Percentiles rank a stretch among this genome's conserved stretches.
Evolutionary conservation across 805 yeast species (phyloP).

Genomic region (Candida incommunis): DNA sequence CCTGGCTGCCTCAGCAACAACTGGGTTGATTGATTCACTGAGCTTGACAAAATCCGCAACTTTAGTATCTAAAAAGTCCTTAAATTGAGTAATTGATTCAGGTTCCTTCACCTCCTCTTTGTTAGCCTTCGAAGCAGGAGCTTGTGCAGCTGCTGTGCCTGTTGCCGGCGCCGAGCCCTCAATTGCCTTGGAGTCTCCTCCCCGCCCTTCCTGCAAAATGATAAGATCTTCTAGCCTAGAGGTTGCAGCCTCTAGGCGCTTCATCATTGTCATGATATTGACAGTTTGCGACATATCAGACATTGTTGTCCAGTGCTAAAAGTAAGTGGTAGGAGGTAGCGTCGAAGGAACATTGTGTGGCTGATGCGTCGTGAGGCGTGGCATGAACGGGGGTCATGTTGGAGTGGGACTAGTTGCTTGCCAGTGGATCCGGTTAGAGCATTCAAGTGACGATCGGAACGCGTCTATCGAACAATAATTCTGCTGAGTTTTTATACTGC

Average conservation of each 20-base stretch:
- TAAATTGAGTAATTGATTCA: neutral
- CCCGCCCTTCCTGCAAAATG: conserved; percentile 20
- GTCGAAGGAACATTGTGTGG: too few relatives aligned
- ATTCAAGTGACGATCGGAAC: too few relatives aligned
- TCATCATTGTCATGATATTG: conserved; percentile 65
- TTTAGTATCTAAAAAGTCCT: conserved; percentile 11
- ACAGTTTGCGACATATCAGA: neutral
- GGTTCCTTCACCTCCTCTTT: neutral
- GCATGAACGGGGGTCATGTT: too few relatives aligned
- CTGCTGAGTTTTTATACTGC: too few relatives aligned
- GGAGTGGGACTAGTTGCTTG: too few relatives aligned
- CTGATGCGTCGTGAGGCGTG: too few relatives aligned
- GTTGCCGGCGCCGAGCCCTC: neutral
- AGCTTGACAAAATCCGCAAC: conserved; percentile 24
- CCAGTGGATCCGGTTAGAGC: too few relatives aligned
- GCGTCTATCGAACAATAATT: too few relatives aligned
- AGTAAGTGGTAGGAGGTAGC: too few relatives aligned
- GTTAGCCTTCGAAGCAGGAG: neutral
- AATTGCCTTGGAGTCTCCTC: neutral
- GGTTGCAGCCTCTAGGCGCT: conserved; percentile 81
- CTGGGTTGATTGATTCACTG: conserved; percentile 8
- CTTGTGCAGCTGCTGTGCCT: neutral
- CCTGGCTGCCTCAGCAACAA: conserved; percentile 16
- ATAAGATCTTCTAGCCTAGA: conserved; percentile 85
- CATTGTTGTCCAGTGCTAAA: too few relatives aligned